Evolutionary conservation across 192 early-diverging fungal species (phyloP).

Genomic region (Rhizophlyctis rosea): DNA sequence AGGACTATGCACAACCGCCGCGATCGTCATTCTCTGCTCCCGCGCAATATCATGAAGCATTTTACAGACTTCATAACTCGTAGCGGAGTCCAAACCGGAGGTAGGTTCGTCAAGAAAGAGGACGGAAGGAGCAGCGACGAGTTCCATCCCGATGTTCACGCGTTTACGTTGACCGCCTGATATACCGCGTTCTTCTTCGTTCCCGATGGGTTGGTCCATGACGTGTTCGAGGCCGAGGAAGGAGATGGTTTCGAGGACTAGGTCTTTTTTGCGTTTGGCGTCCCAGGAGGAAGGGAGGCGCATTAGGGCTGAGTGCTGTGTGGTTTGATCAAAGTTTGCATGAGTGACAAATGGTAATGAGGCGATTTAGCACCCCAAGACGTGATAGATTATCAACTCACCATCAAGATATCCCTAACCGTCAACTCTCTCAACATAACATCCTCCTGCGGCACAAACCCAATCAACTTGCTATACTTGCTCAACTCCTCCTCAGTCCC

Average conservation of each 20-base stretch:
- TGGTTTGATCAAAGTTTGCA: too few species aligned
- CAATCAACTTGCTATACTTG: conserved; percentile 64
- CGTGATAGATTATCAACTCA: background rate
- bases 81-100: conserved; percentile 65
- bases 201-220: conserved; percentile 54
- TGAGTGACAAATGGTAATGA: too few species aligned
- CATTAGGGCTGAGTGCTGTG: conserved; percentile 71
- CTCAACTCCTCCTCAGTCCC: conserved; percentile 54
- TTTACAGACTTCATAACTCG: conserved; percentile 60
- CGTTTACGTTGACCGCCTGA: conserved; percentile 74
- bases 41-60: conserved; percentile 59
- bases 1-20: conserved; percentile 74
- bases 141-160: conserved; percentile 77
- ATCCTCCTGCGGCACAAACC: conserved; percentile 75
- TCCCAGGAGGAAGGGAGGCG: conserved; percentile 49
- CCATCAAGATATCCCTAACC: conserved; percentile 57
- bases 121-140: conserved; percentile 54
- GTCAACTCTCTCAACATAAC: conserved; percentile 66
- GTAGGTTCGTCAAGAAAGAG: conserved; percentile 75
- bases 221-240: conserved; percentile 57
- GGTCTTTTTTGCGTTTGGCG: conserved; percentile 43
- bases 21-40: conserved; percentile 58
- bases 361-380: background rate
- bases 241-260: conserved; percentile 53
- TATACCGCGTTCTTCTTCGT: conserved; percentile 63